Base-by-base conservation (phyloP, 1,139 yeast species). In the Pichia sp. region DNA sequence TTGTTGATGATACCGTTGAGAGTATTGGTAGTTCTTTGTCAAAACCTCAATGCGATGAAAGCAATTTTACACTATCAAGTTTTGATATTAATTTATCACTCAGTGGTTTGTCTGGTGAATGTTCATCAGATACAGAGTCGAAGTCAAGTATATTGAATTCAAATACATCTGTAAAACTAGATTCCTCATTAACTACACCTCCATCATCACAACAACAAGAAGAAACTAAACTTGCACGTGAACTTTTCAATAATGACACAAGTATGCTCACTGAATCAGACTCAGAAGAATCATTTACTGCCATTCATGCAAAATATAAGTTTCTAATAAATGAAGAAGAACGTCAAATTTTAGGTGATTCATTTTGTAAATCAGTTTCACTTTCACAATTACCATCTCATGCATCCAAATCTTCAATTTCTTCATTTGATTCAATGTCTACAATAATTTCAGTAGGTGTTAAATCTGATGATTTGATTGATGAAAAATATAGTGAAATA, bases 401-500 rank as follows among this genome's bases (percentile, higher is more conserved):
- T 27, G 16, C 25, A 18, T 29, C 41, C 4, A 16, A 27, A 32
- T 32, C 36, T 18, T 32, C 36, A 8, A 32, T 32, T 16, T 32
- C 36, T 9, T 32, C 36, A 7, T 32, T 32, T 32, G 22, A 32
- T 32, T 32, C 36, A 8, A 16, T 32, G 18, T 32, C 22, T 11
- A 32, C 36, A 9, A 18, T 32, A 18, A 18, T 15, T 4, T 16
- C 36, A 3, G 22, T 9, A 16, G 4, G 16, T 32, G 36, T 13
- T 9, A 32, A 8, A 18, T 32, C 36, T 32, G 36, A 32, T 16
- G 15, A 9, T 32, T 8, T 11, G 20, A 24, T 26, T 4, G n/a
- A 32, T 12, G 30, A 32, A 27, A 40, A 47, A 22, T 39, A 40
- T 25, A 40, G 41, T 9, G 34, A 27, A 13, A 62, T 73, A 12